These are phyloP conservation scores for Penicillium samsonianum DNA, from an alignment of 495 filamentous ascomycete genomes.

Conservation along the genomic window DNA sequence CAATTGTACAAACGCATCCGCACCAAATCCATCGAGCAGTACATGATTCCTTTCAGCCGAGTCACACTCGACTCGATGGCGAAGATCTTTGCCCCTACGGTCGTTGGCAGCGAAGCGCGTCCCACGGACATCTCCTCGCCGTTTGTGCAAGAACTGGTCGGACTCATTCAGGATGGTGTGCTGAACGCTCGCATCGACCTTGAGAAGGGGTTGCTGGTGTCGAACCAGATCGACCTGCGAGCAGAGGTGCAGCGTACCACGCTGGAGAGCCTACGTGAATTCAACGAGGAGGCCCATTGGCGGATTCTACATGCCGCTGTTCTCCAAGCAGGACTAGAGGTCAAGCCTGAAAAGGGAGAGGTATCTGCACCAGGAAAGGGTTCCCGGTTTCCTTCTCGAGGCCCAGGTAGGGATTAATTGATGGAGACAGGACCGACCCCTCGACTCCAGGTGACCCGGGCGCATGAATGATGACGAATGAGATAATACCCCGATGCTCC, in stretches of 20 bases:
- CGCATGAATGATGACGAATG: conserved; percentile 22
- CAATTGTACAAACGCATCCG: conserved; percentile 71
- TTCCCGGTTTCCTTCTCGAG: neutral
- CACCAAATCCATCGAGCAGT: conserved; percentile 89
- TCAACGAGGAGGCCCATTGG: conserved; percentile 71
- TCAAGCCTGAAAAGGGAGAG: conserved; percentile 43
- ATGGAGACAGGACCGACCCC: conserved; percentile 1
- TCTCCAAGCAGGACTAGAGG: conserved; percentile 70
- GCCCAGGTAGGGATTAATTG: neutral
- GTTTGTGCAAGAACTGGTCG: conserved; percentile 74
- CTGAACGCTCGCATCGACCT: conserved; percentile 84
- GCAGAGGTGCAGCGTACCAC: conserved; percentile 65
- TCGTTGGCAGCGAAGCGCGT: conserved; percentile 35
- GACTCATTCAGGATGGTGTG: conserved; percentile 69
- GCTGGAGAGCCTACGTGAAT: conserved; percentile 65
- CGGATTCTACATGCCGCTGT: conserved; percentile 76
- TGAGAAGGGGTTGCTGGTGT: conserved; percentile 74
- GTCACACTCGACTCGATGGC: conserved; percentile 71
- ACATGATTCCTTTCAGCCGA: conserved; percentile 76
- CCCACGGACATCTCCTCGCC: conserved; percentile 49
- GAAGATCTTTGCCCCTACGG: conserved; percentile 57
- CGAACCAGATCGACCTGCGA: conserved; percentile 64
- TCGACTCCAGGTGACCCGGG: conserved; percentile 1
- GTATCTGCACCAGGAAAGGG: neutral
- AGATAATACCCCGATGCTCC: conserved; percentile 26